Base-by-base conservation (phyloP, 768 basidiomycete genomes). In the Psilocybe azurescens region DNA sequence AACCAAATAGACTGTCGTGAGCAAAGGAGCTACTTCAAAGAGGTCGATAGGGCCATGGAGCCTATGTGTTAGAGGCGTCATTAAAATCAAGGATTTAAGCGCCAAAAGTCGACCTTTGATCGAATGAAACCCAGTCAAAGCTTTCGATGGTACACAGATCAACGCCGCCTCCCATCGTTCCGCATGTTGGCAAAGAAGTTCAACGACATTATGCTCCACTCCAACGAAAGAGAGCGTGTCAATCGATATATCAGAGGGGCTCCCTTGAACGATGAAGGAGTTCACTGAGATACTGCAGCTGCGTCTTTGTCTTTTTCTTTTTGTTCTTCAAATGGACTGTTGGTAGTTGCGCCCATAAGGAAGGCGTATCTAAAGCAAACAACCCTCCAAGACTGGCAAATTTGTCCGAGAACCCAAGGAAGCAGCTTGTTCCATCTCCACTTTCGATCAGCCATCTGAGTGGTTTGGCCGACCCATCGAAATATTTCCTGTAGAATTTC, bases 401-500 rank as follows among this genome's bases (percentile, higher is more conserved):
- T 16, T n/a, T 30, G 24, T 8, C 51, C 29, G 14, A 52, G 49
- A 24, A 20, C 30, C 67, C 69, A 70, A 30, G 70, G 72, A 14
- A 63, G 52, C 47, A 65, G 59, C 20, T 56, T 39, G n/a, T 60
- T 60, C 10, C 52, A 33, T 18, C 62, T 58, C 57, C 64, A 63
- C 7, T 56, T 60, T 14, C 54, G 50, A 48, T 53, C 47, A 13
- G 48, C 11, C 5, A 16, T 3, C 18, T 55, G 38, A 48, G 55
- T 36, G 44, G 52, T 49, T 39, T 53, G 55, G 54, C 52, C 59
- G 58, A 48, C 29, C 56, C 59, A 60, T 13, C 60, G 36, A 53
- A 74, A 71, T 39, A 74, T 70, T 32, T 69, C 67, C 50, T 67
- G 64, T 1, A 68, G 51, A n/a, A 73, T 55, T 60, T 74, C 72